Evolutionary conservation across 2,329 filamentous ascomycete species (phyloP), one percentile per base, ranked within the genome.

Genomic region (Epichloe gansuensis): DNA sequence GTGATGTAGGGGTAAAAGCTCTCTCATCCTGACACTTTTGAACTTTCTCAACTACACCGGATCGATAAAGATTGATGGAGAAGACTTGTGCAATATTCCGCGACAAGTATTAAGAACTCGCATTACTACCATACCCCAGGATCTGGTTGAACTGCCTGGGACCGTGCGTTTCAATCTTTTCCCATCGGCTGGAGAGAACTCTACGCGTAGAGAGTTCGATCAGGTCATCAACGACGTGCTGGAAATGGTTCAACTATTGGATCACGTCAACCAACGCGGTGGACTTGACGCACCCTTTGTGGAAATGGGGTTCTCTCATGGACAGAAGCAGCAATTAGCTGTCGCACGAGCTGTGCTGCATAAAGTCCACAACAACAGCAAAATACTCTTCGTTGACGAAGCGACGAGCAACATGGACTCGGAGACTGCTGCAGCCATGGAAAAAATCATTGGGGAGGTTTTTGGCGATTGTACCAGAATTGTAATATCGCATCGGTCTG

Each of bases 111-210:
- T 21, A 21, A 21, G 17, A 21, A 21, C 17, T 21, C 17, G 17
- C 11, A 64, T 68, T 17, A 58, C 65, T 4, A 59, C 60, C 0
- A 54, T 67, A 0, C 52, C 65, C 0, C 66, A 68, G 41, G 66
- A 67, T 13, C 54, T 59, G 1, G 48, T 59, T 3, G 50, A 53
- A 17, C 53, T 59, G 2, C 52, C 52, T 6, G 56, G 58, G 4
- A 55, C 54, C 4, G 25, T 59, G 3, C 55, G 56, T 7, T 4
- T 44, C 27, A 52, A 52, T n/a, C 7, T 52, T 1, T 4, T n/a
- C 2, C 51, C 45, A 15, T 6, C 15, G 6, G 39, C n/a, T 25
- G 7, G 27, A 7, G 35, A 36, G 7, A 36, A 36, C 12, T 7
- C 35, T 36, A 36, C 12, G 5, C 17, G 17, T 2, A 21, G 17